Evolutionary conservation across 176 grass and related monocot species (phyloP).

Genomic region (Paspalum notatum): DNA sequence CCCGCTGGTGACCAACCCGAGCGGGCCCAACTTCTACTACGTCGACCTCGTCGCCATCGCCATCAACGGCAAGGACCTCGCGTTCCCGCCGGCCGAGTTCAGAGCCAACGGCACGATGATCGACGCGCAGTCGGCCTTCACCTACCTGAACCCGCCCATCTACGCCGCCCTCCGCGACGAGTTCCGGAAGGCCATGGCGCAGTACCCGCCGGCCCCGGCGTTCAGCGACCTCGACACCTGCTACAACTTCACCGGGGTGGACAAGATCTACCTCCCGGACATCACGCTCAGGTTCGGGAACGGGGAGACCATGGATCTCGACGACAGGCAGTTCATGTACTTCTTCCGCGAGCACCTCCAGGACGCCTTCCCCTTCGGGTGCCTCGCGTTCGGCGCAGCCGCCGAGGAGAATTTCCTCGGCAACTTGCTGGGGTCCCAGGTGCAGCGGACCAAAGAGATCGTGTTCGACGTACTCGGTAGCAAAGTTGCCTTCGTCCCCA

Average conservation of each 20-base stretch:
- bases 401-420: neutral
- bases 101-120: constrained; percentile 33
- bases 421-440: constrained; percentile 42
- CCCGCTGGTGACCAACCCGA: constrained; percentile 11
- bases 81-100: constrained; percentile 22
- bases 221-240: constrained; percentile 54
- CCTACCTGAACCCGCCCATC: constrained; percentile 50
- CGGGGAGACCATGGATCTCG: constrained; percentile 34
- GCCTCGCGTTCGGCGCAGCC: constrained; percentile 50
- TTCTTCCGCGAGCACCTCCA: constrained; percentile 25
- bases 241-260: constrained; percentile 49
- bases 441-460: constrained; percentile 47
- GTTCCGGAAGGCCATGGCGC: constrained; percentile 41
- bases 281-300: constrained; percentile 40
- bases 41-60: constrained; percentile 35
- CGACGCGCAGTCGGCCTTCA: constrained; percentile 54
- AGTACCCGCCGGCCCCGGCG: constrained; percentile 33
- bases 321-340: constrained; percentile 50
- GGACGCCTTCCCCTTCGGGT: constrained; percentile 18
- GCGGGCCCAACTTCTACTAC: constrained; percentile 11
- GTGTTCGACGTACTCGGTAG: constrained; percentile 49
- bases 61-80: constrained; percentile 29
- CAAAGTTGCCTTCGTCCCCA: constrained; percentile 47
- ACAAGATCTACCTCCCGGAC: constrained; percentile 28
- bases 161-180: constrained; percentile 39